Conservation (phyloP, 306 rosid genomes). For the Comarum palustre region DNA sequence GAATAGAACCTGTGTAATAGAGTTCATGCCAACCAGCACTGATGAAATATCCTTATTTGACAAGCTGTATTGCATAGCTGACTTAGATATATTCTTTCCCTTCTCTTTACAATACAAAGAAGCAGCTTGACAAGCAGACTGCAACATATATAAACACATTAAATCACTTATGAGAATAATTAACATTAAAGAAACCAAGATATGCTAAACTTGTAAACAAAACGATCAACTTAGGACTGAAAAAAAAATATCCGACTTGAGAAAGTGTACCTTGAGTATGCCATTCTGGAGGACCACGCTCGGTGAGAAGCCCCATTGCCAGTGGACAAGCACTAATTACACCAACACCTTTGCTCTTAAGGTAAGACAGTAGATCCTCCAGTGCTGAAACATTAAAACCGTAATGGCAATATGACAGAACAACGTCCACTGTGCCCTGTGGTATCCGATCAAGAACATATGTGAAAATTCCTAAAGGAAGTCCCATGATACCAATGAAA, state of each 20-base stretch:
- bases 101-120: constrained; percentile 59
- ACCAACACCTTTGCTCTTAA: constrained; percentile 83
- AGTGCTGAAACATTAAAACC: constrained; percentile 65
- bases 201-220: background rate
- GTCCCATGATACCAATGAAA: constrained; percentile 86
- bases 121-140: constrained; percentile 87
- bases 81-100: constrained; percentile 79
- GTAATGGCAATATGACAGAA: constrained; percentile 82
- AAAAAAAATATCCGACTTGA: background rate
- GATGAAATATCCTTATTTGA: constrained; percentile 77
- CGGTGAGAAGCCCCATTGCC: constrained; percentile 94
- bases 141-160: constrained; percentile 25
- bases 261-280: constrained; percentile 66
- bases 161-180: constrained; percentile 18
- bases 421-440: constrained; percentile 68
- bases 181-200: background rate
- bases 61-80: constrained; percentile 94
- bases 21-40: constrained; percentile 88
- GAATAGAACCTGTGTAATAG: constrained; percentile 60
- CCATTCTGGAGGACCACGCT: constrained; percentile 89
- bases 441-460: constrained; percentile 86
- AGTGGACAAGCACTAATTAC: constrained; percentile 82
- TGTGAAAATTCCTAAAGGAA: constrained; percentile 67
- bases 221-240: background rate
- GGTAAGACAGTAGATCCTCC: constrained; percentile 77